These are phyloP conservation scores for Yamadazyma scolyti DNA, from an alignment of 805 yeast genomes.

Conservation along the genomic window DNA sequence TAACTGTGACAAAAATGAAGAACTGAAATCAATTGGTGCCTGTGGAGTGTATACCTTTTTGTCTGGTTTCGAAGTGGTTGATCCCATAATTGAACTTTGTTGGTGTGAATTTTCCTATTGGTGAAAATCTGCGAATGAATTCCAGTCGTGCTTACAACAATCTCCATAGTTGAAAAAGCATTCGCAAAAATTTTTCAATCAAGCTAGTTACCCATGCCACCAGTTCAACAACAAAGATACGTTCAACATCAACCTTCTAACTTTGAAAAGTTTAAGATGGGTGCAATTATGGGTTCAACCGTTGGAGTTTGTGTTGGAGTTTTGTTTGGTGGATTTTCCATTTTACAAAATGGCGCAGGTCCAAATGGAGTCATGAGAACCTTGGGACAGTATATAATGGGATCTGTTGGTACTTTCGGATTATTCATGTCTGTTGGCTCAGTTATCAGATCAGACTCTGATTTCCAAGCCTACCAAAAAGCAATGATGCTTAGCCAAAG, in stretches of 20 bases:
- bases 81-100: slow-evolving; percentile 45
- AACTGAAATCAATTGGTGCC: slow-evolving; percentile 66
- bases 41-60: slow-evolving; percentile 64
- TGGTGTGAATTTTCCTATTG: no score
- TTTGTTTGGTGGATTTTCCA: slow-evolving; percentile 89
- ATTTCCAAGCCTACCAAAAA: slow-evolving; percentile 25
- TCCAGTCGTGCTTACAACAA: no score
- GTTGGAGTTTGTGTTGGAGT: slow-evolving; percentile 95
- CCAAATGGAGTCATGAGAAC: slow-evolving; percentile 97
- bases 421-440: slow-evolving; percentile 96
- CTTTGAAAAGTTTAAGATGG: slow-evolving; percentile 98
- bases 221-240: slow-evolving; percentile 65
- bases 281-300: slow-evolving; percentile 90
- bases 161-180: no score
- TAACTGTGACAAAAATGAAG: slow-evolving; percentile 59
- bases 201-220: slow-evolving; percentile 56
- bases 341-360: slow-evolving; percentile 93
- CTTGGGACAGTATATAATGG: slow-evolving; percentile 92
- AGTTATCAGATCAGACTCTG: slow-evolving; percentile 73
- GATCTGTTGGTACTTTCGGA: slow-evolving; percentile 96
- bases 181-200: slow-evolving; percentile 5
- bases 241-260: slow-evolving; percentile 65
- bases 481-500: slow-evolving; percentile 27
- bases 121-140: no score
- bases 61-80: slow-evolving; percentile 58